Conservation (phyloP, 805 yeast genomes). For the Diddensiella transvaalensis region DNA sequence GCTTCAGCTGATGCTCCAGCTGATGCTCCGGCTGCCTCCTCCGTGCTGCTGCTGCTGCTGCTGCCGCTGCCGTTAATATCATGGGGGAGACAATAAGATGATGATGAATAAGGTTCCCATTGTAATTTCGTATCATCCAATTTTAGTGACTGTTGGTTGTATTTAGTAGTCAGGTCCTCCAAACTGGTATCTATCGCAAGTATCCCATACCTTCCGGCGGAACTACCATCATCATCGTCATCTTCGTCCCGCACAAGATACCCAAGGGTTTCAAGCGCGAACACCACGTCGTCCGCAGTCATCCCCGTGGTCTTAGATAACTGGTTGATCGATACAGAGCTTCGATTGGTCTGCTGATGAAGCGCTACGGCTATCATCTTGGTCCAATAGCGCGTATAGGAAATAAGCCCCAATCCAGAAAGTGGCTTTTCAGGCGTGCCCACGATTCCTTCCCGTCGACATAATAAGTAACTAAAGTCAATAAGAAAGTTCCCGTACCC, state of each 20-base stretch:
- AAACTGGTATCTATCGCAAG: slow-evolving; percentile 47
- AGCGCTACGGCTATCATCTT: slow-evolving; percentile 51
- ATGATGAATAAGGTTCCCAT: slow-evolving; percentile 46
- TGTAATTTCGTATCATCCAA: slow-evolving; percentile 53
- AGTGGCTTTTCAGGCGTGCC: slow-evolving; percentile 97
- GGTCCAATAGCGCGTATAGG: slow-evolving; percentile 88
- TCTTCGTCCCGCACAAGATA: slow-evolving; percentile 54
- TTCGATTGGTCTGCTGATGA: slow-evolving; percentile 12
- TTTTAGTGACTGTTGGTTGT: slow-evolving; percentile 55
- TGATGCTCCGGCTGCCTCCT: too few relatives aligned
- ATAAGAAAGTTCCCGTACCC: slow-evolving; percentile 89
- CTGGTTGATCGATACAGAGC: slow-evolving; percentile 48
- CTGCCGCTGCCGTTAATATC: background rate
- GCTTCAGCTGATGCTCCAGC: too few relatives aligned
- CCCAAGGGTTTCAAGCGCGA: slow-evolving; percentile 75
- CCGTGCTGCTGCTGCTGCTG: background rate
- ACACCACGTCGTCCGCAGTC: slow-evolving; percentile 80
- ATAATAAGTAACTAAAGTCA: slow-evolving; percentile 79
- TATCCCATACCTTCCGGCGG: slow-evolving; percentile 51
- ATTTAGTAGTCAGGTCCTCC: slow-evolving; percentile 40
- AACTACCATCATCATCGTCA: too few relatives aligned
- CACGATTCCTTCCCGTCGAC: slow-evolving; percentile 66
- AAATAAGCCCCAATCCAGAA: slow-evolving; percentile 76
- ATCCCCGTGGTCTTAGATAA: slow-evolving; percentile 75
- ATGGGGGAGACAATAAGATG: background rate